Evolutionary conservation across 495 filamentous ascomycete genomes (phyloP), one percentile per base, ranked within the genome.

Genomic region (Podospora appendiculata): DNA sequence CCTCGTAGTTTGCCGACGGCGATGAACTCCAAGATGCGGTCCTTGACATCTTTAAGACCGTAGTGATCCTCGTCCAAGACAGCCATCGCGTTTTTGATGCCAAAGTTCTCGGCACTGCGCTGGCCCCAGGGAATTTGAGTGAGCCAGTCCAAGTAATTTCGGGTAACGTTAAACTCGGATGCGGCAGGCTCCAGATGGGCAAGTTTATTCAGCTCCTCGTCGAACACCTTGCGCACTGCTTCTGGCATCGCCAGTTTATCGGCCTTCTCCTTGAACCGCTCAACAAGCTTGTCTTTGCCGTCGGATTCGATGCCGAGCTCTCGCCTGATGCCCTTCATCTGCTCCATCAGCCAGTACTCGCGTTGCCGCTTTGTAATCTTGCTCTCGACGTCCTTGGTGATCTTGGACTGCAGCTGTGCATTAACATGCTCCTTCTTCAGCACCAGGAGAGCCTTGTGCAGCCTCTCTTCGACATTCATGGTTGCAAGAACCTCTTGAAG

Each of bases 331-430:
- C 90, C 94, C 71, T 96, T 97, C 91, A 97, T 94, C 62, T 99
- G 94, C 67, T 99, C 93, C 89, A 93, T 92, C 16, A 99, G 73
- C 89, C 89, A 99, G 73, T 99, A 99, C 62, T 99, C 94, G 32
- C 93, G 84, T 64, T 99, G 93, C 10, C 93, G 85, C 72, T 97
- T 96, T 59, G 94, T 91, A 52, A 99, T 99, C 72, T 95, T 96
- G 55, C 79, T 86, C 67, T 99, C 94, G 18, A 99, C 93, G 63
- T 99, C 93, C 71, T 96, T 97, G 41, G 89, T 89, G 43, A 99
- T 99, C 76, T 96, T 97, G 32, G 86, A 89, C 61, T 96, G 91
- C 5, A 99, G 79, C 64, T 99, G 88, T 4, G 93, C 93, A 53
- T 97, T 99, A 84, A 95, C 94, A 41, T 95, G 78, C 68, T 99